These are phyloP conservation scores for Austroboletus niveus DNA, from an alignment of 1,284 basidiomycete species.

Conservation along the genomic window DNA sequence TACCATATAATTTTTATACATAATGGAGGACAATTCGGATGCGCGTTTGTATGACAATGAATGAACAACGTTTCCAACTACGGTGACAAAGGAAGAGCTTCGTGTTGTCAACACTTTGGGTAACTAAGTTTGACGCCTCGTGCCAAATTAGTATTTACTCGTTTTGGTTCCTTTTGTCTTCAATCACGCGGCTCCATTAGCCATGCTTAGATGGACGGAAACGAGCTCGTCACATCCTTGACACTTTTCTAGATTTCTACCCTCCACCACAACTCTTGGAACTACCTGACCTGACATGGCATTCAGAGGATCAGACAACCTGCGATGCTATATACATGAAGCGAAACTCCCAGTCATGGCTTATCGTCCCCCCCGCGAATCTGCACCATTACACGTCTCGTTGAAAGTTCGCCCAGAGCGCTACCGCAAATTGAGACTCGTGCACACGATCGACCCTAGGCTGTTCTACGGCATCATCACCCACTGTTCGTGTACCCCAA, in stretches of 20 bases:
- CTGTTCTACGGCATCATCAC: conserved; percentile 33
- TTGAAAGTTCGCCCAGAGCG: conserved; percentile 46
- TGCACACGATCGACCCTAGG: conserved; percentile 36
- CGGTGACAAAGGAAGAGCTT: not conserved
- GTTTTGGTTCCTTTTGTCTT: conserved; percentile 17
- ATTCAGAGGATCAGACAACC: conserved; percentile 40
- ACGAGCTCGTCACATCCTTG: not conserved
- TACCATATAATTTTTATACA: conserved; percentile 24
- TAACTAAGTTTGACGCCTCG: not conserved
- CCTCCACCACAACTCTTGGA: not conserved
- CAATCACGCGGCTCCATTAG: not conserved
- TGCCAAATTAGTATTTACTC: conserved; percentile 4
- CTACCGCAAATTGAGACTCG: conserved; percentile 48
- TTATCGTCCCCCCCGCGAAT: conserved; percentile 36
- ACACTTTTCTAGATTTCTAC: not conserved
- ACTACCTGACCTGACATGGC: conserved; percentile 18
- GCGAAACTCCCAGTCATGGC: conserved; percentile 49
- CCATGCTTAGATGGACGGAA: conserved; percentile 14
- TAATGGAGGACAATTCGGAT: conserved; percentile 18
- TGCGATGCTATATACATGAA: conserved; percentile 46
- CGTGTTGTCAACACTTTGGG: not conserved
- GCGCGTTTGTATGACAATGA: not conserved
- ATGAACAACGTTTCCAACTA: not conserved
- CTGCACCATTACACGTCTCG: conserved; percentile 44
- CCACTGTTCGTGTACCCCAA: conserved; percentile 35